Evolutionary conservation across 768 basidiomycete species (phyloP), one percentile per base, ranked within the genome.

Genomic region (Chiua virens): DNA sequence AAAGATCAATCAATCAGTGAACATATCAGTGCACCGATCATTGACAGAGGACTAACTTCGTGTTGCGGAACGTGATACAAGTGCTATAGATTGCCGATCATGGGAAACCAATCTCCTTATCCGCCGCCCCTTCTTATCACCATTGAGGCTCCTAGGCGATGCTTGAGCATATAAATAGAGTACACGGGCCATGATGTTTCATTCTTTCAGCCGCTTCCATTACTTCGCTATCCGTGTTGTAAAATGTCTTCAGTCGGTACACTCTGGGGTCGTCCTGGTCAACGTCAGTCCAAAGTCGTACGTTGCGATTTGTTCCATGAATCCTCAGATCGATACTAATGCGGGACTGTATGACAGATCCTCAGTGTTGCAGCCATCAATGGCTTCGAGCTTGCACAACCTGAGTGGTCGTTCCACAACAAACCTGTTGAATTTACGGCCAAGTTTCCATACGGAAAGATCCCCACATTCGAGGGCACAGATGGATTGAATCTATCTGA

Each of bases 241-340:
- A 30, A 36, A 30, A 64, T 64, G 63, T 45, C 50, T 25, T 17
- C 35, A 13, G 36, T 54, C 20, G 62, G 62, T 9, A 61, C 53
- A 27, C 49, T 62, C 18, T 64, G 62, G 52, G 60, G 63, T 10
- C 36, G 49, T 9, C 8, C 9, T 40, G 48, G 55, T 18, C 63
- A 64, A 37, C 53, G 54, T 15, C 62, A 64, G 42, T 55, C 52
- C 35, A 64, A 59, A 62, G 60, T 59, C n/a, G 57, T 61, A 47
- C 30, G 62, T 64, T 14, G 10, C 6, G 20, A 42, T 8, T 17
- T 2, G 20, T 34, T 34, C 32, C 20, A 14, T 18, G 18, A 27
- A 13, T 45, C 27, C 9, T 41, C 15, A 4, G 15, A 11, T 5
- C 6, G 3, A 18, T 18, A 35, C 41, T 21, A 5, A 45, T 18